Conservation (phyloP, 129 eudicot species). For the Arctium lappa region DNA sequence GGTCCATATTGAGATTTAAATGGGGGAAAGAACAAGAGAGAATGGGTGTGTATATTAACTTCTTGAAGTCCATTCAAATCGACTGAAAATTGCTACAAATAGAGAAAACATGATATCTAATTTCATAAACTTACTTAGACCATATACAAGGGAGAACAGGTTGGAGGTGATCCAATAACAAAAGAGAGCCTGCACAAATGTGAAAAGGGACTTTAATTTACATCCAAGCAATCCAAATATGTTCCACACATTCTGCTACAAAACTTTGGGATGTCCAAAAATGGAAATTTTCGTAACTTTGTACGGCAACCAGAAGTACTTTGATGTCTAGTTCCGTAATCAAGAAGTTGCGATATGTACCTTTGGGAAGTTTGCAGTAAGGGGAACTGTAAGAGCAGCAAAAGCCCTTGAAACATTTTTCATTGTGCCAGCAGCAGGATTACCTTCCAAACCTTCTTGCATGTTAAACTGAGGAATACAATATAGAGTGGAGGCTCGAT, state of each 20-base stretch:
- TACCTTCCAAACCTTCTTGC: slow-evolving; percentile 86
- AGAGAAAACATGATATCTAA: neutral
- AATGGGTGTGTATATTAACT: neutral
- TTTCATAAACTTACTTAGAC: slow-evolving; percentile 44
- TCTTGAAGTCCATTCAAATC: neutral
- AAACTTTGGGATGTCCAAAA: neutral
- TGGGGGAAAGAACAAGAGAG: neutral
- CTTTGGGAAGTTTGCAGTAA: slow-evolving; percentile 75
- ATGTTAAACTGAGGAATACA: slow-evolving; percentile 52
- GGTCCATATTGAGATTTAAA: too few species aligned
- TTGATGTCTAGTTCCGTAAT: neutral
- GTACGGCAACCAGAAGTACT: neutral
- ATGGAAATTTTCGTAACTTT: neutral
- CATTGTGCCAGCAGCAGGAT: slow-evolving; percentile 67
- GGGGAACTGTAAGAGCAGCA: slow-evolving; percentile 74
- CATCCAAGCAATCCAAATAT: neutral
- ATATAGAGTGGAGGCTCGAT: neutral
- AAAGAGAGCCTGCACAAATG: slow-evolving; percentile 67
- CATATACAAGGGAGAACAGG: slow-evolving; percentile 63
- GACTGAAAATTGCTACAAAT: neutral
- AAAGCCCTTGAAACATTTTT: slow-evolving; percentile 78
- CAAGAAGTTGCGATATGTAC: slow-evolving; percentile 26
- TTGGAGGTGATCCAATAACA: slow-evolving; percentile 93
- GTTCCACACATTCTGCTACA: neutral
- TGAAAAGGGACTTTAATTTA: neutral